Evolutionary conservation across 768 basidiomycete genomes (phyloP).

Genomic region (Rubroboletus pulcherrimus): DNA sequence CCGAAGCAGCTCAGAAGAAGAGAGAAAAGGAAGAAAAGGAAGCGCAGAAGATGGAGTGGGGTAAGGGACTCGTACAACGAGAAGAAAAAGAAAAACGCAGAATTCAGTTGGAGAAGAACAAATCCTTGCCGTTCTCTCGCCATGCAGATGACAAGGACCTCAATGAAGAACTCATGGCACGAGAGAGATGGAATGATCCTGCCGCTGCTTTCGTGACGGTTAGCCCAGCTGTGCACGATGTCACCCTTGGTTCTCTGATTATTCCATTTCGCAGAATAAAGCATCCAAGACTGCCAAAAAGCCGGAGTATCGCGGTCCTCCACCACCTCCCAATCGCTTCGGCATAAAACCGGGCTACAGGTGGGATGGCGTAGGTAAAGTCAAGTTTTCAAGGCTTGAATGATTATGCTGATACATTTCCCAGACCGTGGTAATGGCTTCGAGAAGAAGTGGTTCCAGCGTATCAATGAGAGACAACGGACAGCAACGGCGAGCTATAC

Average conservation of each 20-base stretch:
- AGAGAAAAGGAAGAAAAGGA: conserved; percentile 83
- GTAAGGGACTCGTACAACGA: conserved; percentile 89
- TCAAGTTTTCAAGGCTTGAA: neutral
- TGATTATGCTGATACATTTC: neutral
- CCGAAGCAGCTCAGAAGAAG: conserved; percentile 79
- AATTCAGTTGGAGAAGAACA: conserved; percentile 66
- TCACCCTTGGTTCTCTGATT: conserved; percentile 1
- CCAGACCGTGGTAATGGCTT: conserved; percentile 90
- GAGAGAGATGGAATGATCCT: conserved; percentile 95
- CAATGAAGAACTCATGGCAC: conserved; percentile 79
- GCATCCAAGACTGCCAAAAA: conserved; percentile 66
- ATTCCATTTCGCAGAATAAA: conserved; percentile 54
- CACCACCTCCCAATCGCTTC: conserved; percentile 92
- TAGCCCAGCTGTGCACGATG: conserved; percentile 20
- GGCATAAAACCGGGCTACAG: conserved; percentile 92
- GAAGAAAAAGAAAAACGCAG: conserved; percentile 70
- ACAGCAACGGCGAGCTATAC: conserved; percentile 68
- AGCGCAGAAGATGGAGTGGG: conserved; percentile 95
- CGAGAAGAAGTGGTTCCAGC: conserved; percentile 89
- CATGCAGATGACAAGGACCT: conserved; percentile 79
- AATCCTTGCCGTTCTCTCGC: conserved; percentile 64
- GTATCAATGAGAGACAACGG: conserved; percentile 70
- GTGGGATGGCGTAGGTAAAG: conserved; percentile 96
- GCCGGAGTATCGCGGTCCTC: conserved; percentile 85
- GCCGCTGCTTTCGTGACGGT: conserved; percentile 92